A percentile compares a stretch with the other conserved stretches of the same genome.
Conservation (phyloP, 2,329 filamentous ascomycete genomes). For the Whalleya microplaca region DNA sequence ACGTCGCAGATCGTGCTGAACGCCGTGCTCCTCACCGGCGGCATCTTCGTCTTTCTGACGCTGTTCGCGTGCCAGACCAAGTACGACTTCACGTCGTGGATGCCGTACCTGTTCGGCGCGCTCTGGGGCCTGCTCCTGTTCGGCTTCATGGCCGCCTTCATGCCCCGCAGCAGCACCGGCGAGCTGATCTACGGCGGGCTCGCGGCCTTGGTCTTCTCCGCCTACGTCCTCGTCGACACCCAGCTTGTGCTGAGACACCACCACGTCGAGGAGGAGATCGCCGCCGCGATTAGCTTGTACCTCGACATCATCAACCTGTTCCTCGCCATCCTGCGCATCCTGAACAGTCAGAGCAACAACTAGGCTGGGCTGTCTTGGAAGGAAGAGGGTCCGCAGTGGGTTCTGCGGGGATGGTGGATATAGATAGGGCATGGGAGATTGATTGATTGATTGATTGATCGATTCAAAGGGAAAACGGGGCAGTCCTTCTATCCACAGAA, state of each 20-base stretch:
- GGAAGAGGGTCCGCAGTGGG: background rate
- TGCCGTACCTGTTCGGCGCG: constrained; percentile 89
- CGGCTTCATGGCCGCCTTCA: constrained; percentile 89
- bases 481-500: background rate
- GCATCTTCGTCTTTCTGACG: constrained; percentile 78
- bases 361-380: constrained; percentile 50
- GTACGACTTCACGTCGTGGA: constrained; percentile 98
- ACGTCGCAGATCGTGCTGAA: constrained; percentile 82
- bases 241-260: constrained; percentile 95
- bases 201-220: constrained; percentile 86
- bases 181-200: constrained; percentile 87
- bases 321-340: constrained; percentile 89
- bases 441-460: no score
- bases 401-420: background rate
- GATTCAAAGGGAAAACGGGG: no score
- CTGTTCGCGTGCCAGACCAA: constrained; percentile 95
- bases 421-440: background rate
- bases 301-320: constrained; percentile 97
- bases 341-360: constrained; percentile 96
- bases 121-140: constrained; percentile 92
- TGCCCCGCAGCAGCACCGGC: constrained; percentile 78
- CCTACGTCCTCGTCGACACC: constrained; percentile 94
- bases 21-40: constrained; percentile 84
- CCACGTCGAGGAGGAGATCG: constrained; percentile 97
- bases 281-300: constrained; percentile 91